Conservation (phyloP, 352 stramenopile genomes). For the Globisporangium barbulae region DNA sequence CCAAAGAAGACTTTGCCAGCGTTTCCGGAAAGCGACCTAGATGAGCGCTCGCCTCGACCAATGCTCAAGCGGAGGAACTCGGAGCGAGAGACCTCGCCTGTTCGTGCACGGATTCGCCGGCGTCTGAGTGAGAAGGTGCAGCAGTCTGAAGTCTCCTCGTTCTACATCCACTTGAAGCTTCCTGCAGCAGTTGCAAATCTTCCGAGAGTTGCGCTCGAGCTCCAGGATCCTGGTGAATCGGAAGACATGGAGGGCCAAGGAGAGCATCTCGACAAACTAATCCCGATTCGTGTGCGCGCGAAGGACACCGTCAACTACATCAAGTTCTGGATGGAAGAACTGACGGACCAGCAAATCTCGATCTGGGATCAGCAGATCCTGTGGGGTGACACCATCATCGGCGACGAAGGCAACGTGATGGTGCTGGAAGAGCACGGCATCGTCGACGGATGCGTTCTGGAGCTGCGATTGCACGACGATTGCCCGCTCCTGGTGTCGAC, state of each 20-base stretch:
- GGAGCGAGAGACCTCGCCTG: slow-evolving; percentile 46
- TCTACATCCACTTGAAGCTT: slow-evolving; percentile 65
- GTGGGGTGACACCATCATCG: slow-evolving; percentile 74
- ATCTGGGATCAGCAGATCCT: slow-evolving; percentile 81
- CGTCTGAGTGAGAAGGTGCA: slow-evolving; percentile 51
- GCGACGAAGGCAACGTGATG: slow-evolving; percentile 73
- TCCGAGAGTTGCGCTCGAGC: slow-evolving; percentile 62
- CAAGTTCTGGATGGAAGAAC: slow-evolving; percentile 80
- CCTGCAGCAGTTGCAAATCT: slow-evolving; percentile 58
- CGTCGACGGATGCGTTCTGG: slow-evolving; percentile 53
- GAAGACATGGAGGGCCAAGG: slow-evolving; percentile 17
- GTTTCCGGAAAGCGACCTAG: slow-evolving; percentile 22
- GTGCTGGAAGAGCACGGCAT: slow-evolving; percentile 72
- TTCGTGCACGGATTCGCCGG: slow-evolving; percentile 51
- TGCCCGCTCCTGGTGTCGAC: slow-evolving; percentile 63
- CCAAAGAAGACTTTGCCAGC: slow-evolving; percentile 19
- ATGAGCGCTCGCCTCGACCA: slow-evolving; percentile 24
- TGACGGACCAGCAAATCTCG: slow-evolving; percentile 74
- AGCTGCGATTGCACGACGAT: slow-evolving; percentile 75
- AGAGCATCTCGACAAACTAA: slow-evolving; percentile 19
- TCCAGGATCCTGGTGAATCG: slow-evolving; percentile 48
- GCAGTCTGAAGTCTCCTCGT: slow-evolving; percentile 42
- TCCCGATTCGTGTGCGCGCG: slow-evolving; percentile 62
- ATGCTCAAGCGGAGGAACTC: slow-evolving; percentile 31
- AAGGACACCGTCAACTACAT: slow-evolving; percentile 78